Evolutionary conservation across 2,329 filamentous ascomycete species (phyloP).

Genomic region (Fusarium foetens): DNA sequence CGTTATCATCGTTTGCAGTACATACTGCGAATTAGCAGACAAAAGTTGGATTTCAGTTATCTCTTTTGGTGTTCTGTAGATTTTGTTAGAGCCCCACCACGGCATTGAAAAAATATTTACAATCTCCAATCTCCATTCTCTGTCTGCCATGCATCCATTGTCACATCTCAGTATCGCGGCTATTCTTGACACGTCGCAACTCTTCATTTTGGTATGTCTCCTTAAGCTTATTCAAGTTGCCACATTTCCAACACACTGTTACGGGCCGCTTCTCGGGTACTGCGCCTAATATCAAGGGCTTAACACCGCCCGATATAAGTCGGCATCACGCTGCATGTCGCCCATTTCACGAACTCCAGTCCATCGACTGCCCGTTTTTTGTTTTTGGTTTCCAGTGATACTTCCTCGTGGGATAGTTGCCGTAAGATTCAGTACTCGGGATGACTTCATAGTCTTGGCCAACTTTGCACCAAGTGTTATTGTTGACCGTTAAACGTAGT

Average conservation of each 20-base stretch:
- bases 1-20: constrained; percentile 15
- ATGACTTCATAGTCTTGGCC: constrained; percentile 8
- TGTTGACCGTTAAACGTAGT: constrained; percentile 18
- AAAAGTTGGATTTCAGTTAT: constrained; percentile 16
- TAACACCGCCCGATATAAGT: neutral
- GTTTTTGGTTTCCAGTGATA: neutral
- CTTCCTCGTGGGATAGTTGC: neutral
- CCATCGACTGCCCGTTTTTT: neutral
- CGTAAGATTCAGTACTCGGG: neutral
- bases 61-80: constrained; percentile 30
- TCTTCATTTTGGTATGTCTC: neutral
- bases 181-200: neutral
- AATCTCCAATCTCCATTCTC: neutral
- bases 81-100: constrained; percentile 18
- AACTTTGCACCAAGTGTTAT: neutral
- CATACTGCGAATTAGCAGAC: constrained; percentile 6
- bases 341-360: neutral
- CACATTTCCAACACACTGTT: neutral
- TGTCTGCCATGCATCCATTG: neutral
- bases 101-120: constrained; percentile 4
- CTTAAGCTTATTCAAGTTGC: neutral
- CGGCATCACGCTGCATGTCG: neutral
- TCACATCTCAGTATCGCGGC: neutral
- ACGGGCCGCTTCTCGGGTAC: neutral
- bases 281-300: neutral